Percentiles rank a stretch among this genome's conserved stretches.
Evolutionary conservation across 768 basidiomycete genomes (phyloP).

Genomic region (Kwoniella newhampshirensis): DNA sequence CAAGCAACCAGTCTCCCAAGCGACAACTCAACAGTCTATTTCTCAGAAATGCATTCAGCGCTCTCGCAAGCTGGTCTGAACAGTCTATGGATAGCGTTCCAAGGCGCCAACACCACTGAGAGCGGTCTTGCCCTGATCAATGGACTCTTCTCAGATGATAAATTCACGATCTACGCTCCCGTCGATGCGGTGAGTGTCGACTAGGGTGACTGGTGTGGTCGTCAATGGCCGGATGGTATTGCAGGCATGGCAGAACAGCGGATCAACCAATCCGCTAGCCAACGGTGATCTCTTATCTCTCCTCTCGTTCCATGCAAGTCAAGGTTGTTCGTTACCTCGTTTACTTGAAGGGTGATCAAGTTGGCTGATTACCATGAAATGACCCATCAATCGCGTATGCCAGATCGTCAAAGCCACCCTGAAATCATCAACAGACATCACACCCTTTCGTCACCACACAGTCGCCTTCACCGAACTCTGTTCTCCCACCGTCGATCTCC

Average conservation of each 20-base stretch:
- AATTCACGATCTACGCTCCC: constrained; percentile 30
- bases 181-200: constrained; percentile 23
- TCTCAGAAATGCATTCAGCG: constrained; percentile 3
- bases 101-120: constrained; percentile 1
- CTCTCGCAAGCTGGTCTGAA: constrained; percentile 8
- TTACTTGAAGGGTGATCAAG: not conserved
- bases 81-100: constrained; percentile 13
- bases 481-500: constrained; percentile 16
- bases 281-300: constrained; percentile 22
- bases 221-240: not conserved
- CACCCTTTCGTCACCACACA: constrained; percentile 32
- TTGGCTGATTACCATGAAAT: not conserved
- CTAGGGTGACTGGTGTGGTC: not conserved
- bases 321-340: not conserved
- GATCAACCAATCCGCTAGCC: constrained; percentile 6
- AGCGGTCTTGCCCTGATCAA: constrained; percentile 13
- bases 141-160: constrained; percentile 20
- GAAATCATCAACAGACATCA: constrained; percentile 30
- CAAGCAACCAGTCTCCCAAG: constrained; percentile 4
- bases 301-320: constrained; percentile 32
- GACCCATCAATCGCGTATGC: not conserved
- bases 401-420: constrained; percentile 30
- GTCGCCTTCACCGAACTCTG: constrained; percentile 32
- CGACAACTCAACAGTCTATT: constrained; percentile 10
- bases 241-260: constrained; percentile 20